These are phyloP conservation scores for Silybum marianum DNA, from an alignment of 129 eudicot species.

Conservation along the genomic window DNA sequence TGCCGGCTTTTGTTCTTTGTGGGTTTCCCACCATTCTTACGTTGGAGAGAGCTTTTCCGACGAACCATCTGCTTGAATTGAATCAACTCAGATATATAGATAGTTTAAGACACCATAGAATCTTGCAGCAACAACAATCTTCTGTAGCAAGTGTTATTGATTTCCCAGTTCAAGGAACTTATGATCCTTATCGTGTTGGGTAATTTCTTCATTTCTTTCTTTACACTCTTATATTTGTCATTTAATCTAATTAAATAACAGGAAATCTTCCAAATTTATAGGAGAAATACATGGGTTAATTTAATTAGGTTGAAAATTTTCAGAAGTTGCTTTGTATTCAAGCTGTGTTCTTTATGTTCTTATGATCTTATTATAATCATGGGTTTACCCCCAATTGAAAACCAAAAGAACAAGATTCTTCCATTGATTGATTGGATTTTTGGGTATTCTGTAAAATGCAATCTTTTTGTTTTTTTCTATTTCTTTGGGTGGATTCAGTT, in stretches of 20 bases:
- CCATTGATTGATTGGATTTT: slow-evolving; percentile 5
- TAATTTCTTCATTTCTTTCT: slow-evolving; percentile 31
- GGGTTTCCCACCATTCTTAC: slow-evolving; percentile 54
- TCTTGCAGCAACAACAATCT: slow-evolving; percentile 55
- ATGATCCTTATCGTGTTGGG: slow-evolving; percentile 93
- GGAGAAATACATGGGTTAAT: not conserved
- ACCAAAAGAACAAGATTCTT: slow-evolving; percentile 17
- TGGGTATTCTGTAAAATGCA: no score
- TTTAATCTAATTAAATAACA: not conserved
- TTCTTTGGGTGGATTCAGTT: not conserved
- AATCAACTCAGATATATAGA: slow-evolving; percentile 70
- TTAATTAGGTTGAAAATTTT: not conserved
- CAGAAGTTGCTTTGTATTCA: slow-evolving; percentile 1
- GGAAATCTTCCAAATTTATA: not conserved
- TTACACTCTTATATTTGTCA: not conserved
- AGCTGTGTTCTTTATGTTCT: slow-evolving; percentile 3
- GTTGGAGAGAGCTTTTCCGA: slow-evolving; percentile 74
- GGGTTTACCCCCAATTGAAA: slow-evolving; percentile 5
- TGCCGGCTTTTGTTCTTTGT: slow-evolving; percentile 41
- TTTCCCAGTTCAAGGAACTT: slow-evolving; percentile 83
- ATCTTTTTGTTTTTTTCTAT: slow-evolving; percentile 13
- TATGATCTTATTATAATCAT: slow-evolving; percentile 1
- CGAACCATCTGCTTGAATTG: slow-evolving; percentile 55
- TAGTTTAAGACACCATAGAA: slow-evolving; percentile 65
- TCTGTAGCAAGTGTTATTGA: slow-evolving; percentile 66